Percentiles rank a stretch among this genome's conserved stretches.
These are phyloP conservation scores for Fusarium paranaense DNA, from an alignment of 2,329 filamentous ascomycete species.

Conservation along the genomic window DNA sequence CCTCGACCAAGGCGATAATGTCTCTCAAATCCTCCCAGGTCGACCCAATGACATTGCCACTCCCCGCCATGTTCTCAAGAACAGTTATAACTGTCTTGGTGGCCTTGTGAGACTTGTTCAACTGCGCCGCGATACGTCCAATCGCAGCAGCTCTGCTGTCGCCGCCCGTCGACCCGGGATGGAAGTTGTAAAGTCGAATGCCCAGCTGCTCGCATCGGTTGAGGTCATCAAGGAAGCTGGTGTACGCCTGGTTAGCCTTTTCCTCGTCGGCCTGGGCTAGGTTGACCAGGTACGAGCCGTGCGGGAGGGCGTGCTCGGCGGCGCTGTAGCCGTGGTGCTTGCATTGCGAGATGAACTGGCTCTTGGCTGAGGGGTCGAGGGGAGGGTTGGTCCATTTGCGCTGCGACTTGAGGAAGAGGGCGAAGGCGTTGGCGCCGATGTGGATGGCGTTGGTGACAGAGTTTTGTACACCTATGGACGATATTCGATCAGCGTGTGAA, in stretches of 20 bases:
- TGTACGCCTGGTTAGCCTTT: constrained; percentile 88
- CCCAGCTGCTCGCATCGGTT: constrained; percentile 85
- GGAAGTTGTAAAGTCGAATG: constrained; percentile 96
- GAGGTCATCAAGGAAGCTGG: constrained; percentile 88
- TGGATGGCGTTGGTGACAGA: constrained; percentile 80
- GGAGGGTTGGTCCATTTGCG: constrained; percentile 92
- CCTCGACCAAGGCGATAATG: constrained; percentile 82
- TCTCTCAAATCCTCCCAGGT: constrained; percentile 88
- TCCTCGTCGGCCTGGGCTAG: constrained; percentile 84
- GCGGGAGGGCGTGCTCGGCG: constrained; percentile 81
- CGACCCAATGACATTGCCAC: constrained; percentile 87
- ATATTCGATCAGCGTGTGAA: constrained; percentile 13
- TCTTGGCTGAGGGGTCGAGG: constrained; percentile 73
- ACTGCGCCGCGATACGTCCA: constrained; percentile 79
- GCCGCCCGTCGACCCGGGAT: constrained; percentile 86
- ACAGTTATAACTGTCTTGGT: constrained; percentile 83
- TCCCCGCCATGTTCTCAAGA: constrained; percentile 95
- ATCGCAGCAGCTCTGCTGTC: constrained; percentile 77
- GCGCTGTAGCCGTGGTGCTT: constrained; percentile 78
- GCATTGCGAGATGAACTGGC: constrained; percentile 77
- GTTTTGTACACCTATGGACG: constrained; percentile 82
- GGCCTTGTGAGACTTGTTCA: constrained; percentile 84
- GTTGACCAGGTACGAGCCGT: constrained; percentile 97
- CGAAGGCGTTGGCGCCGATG: constrained; percentile 93
- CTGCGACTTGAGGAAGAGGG: constrained; percentile 95